Base-by-base conservation (phyloP, 768 basidiomycete species). In the Calocera cornea region DNA sequence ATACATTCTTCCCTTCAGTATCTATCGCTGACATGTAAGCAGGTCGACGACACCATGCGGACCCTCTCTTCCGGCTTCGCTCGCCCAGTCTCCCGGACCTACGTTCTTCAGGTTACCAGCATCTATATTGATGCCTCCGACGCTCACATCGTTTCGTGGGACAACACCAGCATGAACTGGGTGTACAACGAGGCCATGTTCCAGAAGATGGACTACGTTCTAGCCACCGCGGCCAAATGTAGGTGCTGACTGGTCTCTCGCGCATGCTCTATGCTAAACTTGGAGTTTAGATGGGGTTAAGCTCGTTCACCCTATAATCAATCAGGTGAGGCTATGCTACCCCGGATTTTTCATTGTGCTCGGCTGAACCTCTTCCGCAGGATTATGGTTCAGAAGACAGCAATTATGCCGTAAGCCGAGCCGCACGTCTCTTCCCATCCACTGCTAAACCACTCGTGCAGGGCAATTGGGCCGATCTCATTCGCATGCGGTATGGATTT, bases 161-260 rank as follows among this genome's bases (percentile, higher is more conserved):
- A 60, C 54, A 60, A 60, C 54, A 60, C 54, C 7, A 60, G 14
- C 27, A 60, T 60, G 54, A 19, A 60, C 31, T 60, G 54, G 54
- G 54, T 60, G 10, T 60, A 60, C 54, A 60, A 60, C 54, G 54
- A 60, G 27, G 54, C 54, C 31, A 60, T 60, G 54, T 60, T 60
- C 19, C 27, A 60, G 54, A 14, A 60, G 54, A 60, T 60, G 54
- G 54, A 60, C 54, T 60, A 29, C 19, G 54, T 60, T 33, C 19
- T 60, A 19, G 54, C 54, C 14, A 60, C 54, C 54, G 54, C 54
- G 5, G 54, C 54, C 2, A 27, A 60, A 60, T 60, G 54, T 60
- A 60, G 14, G 54, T 60, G 54, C 54, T 14, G 19, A 60, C 14
- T 33, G 54, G 31, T 10, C 54, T 5, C 24, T 5, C 2, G 3